A percentile compares a stretch with the other conserved stretches of the same genome.
Evolutionary conservation across 2,329 filamentous ascomycete species (phyloP).

Genomic region (Xylariales sp.): DNA sequence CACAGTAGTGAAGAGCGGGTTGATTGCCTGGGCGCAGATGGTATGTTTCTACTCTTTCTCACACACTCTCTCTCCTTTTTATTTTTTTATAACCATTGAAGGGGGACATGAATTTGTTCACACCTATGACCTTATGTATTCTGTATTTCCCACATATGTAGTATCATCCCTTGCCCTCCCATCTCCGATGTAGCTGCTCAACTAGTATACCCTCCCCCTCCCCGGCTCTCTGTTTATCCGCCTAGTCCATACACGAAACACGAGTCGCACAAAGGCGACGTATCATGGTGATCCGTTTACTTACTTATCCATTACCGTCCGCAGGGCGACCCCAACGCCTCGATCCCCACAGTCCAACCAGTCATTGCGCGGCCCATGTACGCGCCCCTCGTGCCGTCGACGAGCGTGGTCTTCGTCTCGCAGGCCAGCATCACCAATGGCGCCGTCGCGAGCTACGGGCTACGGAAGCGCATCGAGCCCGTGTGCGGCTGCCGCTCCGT

Average conservation of each 20-base stretch:
- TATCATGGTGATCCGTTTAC: too few species aligned
- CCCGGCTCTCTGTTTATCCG: background rate
- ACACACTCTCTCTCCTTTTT: too few species aligned
- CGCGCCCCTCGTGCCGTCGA: conserved; percentile 75
- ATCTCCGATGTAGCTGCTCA: too few species aligned
- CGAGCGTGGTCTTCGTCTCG: conserved; percentile 86
- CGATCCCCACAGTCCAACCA: conserved; percentile 89
- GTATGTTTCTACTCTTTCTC: conserved; percentile 57
- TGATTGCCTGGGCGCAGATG: conserved; percentile 88
- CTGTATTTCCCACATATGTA: background rate
- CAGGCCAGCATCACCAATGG: conserved; percentile 75
- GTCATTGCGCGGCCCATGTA: conserved; percentile 89
- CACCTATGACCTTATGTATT: background rate
- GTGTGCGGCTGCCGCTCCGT: conserved; percentile 81
- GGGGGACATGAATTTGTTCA: too few species aligned
- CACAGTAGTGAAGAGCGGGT: conserved; percentile 85
- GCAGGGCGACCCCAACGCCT: conserved; percentile 82
- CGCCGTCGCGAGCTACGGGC: conserved; percentile 74
- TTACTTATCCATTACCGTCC: background rate
- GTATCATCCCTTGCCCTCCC: background rate
- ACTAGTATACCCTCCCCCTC: background rate
- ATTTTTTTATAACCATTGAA: too few species aligned
- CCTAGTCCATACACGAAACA: background rate
- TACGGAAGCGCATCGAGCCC: conserved; percentile 83
- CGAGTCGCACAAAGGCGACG: background rate